These are phyloP conservation scores for Eucalyptus sideroxylon DNA, from an alignment of 345 rosid genomes.

Conservation along the genomic window DNA sequence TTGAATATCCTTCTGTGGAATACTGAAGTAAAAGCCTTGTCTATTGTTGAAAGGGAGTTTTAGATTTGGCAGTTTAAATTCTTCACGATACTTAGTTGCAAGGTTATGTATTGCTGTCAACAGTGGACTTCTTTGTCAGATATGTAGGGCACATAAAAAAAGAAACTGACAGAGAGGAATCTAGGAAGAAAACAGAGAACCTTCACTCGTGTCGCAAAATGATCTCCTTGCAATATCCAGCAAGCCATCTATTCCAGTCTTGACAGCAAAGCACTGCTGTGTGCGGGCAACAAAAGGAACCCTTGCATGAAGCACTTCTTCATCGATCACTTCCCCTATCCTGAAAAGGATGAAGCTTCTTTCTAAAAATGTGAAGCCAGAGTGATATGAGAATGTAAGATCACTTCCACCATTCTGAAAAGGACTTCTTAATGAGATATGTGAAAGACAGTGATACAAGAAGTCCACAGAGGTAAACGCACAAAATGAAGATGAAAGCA, in stretches of 20 bases:
- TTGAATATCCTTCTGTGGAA: conserved; percentile 75
- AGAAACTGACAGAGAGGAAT: background rate
- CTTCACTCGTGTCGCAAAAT: conserved; percentile 97
- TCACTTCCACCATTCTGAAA: background rate
- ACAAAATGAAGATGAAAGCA: background rate
- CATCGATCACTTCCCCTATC: conserved; percentile 82
- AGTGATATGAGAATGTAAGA: background rate
- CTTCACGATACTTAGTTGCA: conserved; percentile 84
- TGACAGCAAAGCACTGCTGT: conserved; percentile 97
- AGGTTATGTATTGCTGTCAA: conserved; percentile 80
- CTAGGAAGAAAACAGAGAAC: conserved; percentile 5
- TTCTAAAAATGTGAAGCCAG: background rate
- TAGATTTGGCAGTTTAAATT: conserved; percentile 75
- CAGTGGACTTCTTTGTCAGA: background rate
- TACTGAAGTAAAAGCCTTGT: conserved; percentile 97
- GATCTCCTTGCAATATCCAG: conserved; percentile 88
- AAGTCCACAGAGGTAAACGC: background rate
- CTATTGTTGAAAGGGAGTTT: conserved; percentile 93
- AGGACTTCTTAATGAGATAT: background rate
- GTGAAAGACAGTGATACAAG: background rate
- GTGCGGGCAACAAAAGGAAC: conserved; percentile 94
- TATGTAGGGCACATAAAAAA: background rate
- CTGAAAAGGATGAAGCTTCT: conserved; percentile 23
- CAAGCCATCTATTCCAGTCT: conserved; percentile 91
- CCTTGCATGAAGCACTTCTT: conserved; percentile 94